A percentile compares a stretch with the other conserved stretches of the same genome.
Evolutionary conservation across 2,329 filamentous ascomycete genomes (phyloP).

Genomic region (Blumeria hordei): DNA sequence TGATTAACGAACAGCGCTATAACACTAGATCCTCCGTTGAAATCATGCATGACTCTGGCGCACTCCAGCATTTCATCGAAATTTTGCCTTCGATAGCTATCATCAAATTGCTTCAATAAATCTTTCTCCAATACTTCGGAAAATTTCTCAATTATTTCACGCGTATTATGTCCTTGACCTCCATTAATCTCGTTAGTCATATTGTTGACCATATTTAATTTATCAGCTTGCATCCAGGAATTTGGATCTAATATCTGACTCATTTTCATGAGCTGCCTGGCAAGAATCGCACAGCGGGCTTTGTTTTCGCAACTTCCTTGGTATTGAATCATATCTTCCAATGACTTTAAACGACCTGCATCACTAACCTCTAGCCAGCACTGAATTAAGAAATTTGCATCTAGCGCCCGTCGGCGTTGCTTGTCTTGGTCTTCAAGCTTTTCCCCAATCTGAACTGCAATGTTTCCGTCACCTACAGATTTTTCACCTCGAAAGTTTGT

Average conservation of each 20-base stretch:
- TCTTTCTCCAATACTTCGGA: conserved; percentile 91
- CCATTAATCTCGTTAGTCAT: conserved; percentile 18
- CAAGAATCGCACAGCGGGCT: conserved; percentile 80
- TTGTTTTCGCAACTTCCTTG: conserved; percentile 77
- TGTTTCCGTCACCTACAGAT: conserved; percentile 46
- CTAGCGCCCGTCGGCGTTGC: conserved; percentile 69
- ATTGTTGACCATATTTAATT: conserved; percentile 26
- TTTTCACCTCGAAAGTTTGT: conserved; percentile 26
- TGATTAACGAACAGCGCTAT: conserved; percentile 95
- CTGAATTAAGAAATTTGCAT: conserved; percentile 84
- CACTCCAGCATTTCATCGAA: conserved; percentile 98
- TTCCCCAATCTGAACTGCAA: conserved; percentile 87
- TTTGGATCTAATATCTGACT: conserved; percentile 68
- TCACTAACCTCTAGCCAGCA: conserved; percentile 95
- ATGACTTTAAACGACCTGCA: conserved; percentile 58
- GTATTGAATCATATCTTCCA: conserved; percentile 61
- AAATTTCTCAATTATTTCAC: conserved; percentile 89
- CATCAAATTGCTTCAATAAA: conserved; percentile 84
- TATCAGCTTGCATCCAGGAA: conserved; percentile 42
- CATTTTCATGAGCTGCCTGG: conserved; percentile 78
- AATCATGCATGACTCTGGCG: conserved; percentile 78
- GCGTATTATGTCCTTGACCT: conserved; percentile 34
- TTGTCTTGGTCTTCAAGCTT: conserved; percentile 82
- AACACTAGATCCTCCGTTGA: conserved; percentile 85
- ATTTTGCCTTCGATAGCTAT: conserved; percentile 84